Evolutionary conservation across 2,329 filamentous ascomycete genomes (phyloP).

Genomic region (Diaporthe citrichinensis): DNA sequence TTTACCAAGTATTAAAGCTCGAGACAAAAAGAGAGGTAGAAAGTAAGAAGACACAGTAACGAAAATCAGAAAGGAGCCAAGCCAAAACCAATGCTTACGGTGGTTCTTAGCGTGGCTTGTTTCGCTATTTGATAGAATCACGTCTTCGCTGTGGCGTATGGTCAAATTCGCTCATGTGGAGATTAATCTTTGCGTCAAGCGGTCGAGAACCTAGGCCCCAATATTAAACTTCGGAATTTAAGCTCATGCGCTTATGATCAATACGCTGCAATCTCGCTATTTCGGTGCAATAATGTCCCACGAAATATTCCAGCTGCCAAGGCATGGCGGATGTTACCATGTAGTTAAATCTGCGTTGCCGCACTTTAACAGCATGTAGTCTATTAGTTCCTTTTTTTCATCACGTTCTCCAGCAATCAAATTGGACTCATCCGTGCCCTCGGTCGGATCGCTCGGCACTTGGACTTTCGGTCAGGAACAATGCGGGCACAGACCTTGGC

Average conservation of each 20-base stretch:
- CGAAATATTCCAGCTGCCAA: neutral
- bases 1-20: too few species aligned
- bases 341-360: neutral
- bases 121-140: neutral
- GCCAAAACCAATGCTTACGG: neutral
- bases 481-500: slow-evolving; percentile 22
- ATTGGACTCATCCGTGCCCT: neutral
- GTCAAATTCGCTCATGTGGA: neutral
- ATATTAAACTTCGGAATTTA: neutral
- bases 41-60: neutral
- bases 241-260: neutral
- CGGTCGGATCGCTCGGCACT: neutral
- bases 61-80: neutral
- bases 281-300: slow-evolving; percentile 12
- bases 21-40: neutral
- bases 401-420: too few species aligned
- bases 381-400: too few species aligned
- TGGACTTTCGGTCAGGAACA: neutral
- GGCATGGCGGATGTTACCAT: neutral
- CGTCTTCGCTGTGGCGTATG: neutral
- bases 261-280: slow-evolving; percentile 3
- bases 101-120: too few species aligned
- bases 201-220: neutral
- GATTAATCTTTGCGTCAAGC: neutral
- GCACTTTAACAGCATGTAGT: neutral